Base-by-base conservation (phyloP, 345 rosid genomes). In the Corchorus capsularis region DNA sequence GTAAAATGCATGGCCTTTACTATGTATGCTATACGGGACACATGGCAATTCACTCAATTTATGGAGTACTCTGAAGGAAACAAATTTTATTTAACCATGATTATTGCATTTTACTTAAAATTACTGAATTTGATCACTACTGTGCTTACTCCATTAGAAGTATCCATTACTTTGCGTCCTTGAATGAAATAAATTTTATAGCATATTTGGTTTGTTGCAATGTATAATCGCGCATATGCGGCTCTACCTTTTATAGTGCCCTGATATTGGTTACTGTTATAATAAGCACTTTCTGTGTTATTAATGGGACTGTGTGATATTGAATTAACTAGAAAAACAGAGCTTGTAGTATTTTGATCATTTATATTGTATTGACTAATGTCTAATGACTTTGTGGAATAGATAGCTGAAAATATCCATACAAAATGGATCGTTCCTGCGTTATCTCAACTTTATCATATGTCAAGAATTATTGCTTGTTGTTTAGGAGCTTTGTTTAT, bases 401-500 rank as follows among this genome's bases (percentile, higher is more conserved):
- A n/a, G 41, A 19, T 65, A 43, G 34, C 16, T 22, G 15, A 17
- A 22, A 67, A 67, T 20, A 20, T 66, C 2, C 6, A 7, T 49
- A 32, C 20, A 0, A 68, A 49, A 15, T 12, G 17, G 32, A 69
- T 69, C 49, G 41, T 12, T 49, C 57, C 57, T 68, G 49, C 27
- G 9, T 32, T 34, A 43, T 54, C 45, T 8, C 43, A 50, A 50
- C 45, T 69, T 50, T 20, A 32, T 69, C 45, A 63, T 63, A 19
- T 35, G 11, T 45, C 12, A 67, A 46, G 13, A 15, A 69, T 69
- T 13, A 15, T 49, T 72, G 59, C 16, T 45, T 8, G 53, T 73
- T 59, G 55, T n/a, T 73, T 49, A 34, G 76, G 56, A 12, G 60
- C 14, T 73, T 9, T 17, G 17, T 16, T 47, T 53, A 59, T 66